These are phyloP conservation scores for Isatis tinctoria DNA, from an alignment of 345 rosid species.

Conservation along the genomic window DNA sequence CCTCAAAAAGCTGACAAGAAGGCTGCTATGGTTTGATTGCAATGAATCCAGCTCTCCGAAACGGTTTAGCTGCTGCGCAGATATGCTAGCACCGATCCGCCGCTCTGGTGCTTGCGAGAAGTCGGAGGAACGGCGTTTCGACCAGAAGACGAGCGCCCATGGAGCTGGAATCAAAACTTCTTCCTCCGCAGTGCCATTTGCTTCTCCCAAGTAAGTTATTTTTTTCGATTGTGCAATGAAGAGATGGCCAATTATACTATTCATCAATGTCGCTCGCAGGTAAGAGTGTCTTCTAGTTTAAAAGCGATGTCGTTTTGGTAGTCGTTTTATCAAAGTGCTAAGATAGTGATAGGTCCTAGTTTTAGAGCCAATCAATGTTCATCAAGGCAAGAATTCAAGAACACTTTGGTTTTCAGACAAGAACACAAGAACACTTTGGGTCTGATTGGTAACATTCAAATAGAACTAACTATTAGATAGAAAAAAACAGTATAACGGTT, in stretches of 20 bases:
- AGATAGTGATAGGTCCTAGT: too few relatives aligned
- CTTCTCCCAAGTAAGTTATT: slow-evolving; percentile 67
- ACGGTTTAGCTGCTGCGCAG: slow-evolving; percentile 52
- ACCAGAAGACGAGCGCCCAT: slow-evolving; percentile 47
- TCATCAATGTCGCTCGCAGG: too few relatives aligned
- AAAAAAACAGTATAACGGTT: too few relatives aligned
- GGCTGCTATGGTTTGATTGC: slow-evolving; percentile 19
- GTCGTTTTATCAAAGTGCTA: too few relatives aligned
- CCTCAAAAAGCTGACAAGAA: slow-evolving; percentile 35
- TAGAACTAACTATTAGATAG: too few relatives aligned
- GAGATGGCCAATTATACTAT: background rate
- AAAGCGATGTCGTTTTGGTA: too few relatives aligned
- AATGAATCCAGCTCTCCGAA: slow-evolving; percentile 16
- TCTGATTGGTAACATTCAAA: too few relatives aligned
- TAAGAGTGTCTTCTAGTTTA: too few relatives aligned
- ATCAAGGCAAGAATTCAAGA: too few relatives aligned
- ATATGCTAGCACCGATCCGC: slow-evolving; percentile 55
- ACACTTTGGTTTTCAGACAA: too few relatives aligned
- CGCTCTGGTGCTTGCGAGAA: slow-evolving; percentile 38
- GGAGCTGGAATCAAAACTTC: slow-evolving; percentile 47
- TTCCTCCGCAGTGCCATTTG: slow-evolving; percentile 66
- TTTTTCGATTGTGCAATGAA: background rate
- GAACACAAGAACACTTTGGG: too few relatives aligned
- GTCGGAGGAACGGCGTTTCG: slow-evolving; percentile 53
- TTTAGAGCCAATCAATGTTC: too few relatives aligned